Evolutionary conservation across 495 filamentous ascomycete genomes (phyloP), one percentile per base, ranked within the genome.

Genomic region (Clavariopsis aquatica): DNA sequence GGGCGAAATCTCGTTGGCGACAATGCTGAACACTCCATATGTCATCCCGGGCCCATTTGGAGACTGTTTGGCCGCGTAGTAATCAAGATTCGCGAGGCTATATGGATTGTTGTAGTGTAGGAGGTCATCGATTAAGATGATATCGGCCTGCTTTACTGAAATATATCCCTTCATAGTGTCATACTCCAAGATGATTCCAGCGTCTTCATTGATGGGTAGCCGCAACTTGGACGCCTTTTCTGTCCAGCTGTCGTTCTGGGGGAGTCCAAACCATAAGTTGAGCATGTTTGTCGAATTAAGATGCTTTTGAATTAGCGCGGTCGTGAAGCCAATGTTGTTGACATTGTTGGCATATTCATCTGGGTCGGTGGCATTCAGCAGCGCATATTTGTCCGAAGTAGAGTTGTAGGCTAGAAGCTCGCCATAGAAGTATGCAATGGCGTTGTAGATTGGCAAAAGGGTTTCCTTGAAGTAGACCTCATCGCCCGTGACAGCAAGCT

Each of bases 311-410:
- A 89, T 84, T 9, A 89, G 76, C 0, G 87, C 82, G 78, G 89
- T 89, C 0, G 89, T 92, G 70, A 84, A 92, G 24, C 85, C 89
- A 46, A 87, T 86, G 23, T 89, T 89, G 68, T 88, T 81, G 20
- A 89, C 73, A 29, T 84, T 78, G 68, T 92, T 92, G 6, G 87
- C 88, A 68, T 89, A 90, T 73, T 90, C 87, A 69, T 90, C 87
- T 76, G 89, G 89, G 74, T 92, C 89, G 0, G 89, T 92, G 81
- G 89, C 89, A 66, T 92, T 92, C n/a, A 69, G 63, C 9, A 85
- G 68, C 41, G 72, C 75, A 46, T 78, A 85, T 57, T 73, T 68
- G 12, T 76, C 76, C 6, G 75, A 79, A 0, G 78, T 80, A 26
- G 71, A 78, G 69, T 88, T 87, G 27, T 74, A 81, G 41, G 76